Percentiles rank a stretch among this genome's conserved stretches.
phyloP scores from a whole-genome alignment of 2,329 filamentous ascomycete genomes.

The Sporothrix brunneoviolacea region DNA sequence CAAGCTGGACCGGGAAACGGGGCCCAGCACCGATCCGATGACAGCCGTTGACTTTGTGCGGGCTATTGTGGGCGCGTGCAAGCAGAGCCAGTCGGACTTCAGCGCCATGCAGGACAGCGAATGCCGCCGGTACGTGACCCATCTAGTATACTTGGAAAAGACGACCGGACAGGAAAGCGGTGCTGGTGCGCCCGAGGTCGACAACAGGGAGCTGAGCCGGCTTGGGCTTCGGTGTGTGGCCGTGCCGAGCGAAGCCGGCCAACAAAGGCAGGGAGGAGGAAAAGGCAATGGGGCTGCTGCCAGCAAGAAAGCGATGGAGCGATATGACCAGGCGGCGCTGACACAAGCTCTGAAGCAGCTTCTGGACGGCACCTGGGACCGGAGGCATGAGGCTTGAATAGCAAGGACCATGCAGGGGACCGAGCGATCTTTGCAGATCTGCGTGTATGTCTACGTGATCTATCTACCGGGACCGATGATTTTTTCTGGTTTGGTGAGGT shows the following conservation, averaged over 20 bases:
- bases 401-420: not conserved
- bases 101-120: slow-evolving; percentile 32
- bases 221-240: slow-evolving; percentile 72
- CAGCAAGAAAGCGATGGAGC: not conserved
- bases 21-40: slow-evolving; percentile 58
- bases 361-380: slow-evolving; percentile 3
- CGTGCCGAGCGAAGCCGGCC: slow-evolving; percentile 55
- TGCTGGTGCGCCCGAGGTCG: slow-evolving; percentile 56
- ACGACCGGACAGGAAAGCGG: too few species aligned
- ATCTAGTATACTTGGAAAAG: slow-evolving; percentile 73
- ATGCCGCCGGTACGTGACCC: slow-evolving; percentile 68
- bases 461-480: too few species aligned
- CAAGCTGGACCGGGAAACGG: slow-evolving; percentile 78
- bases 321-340: slow-evolving; percentile 12
- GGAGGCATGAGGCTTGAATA: not conserved
- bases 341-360: not conserved
- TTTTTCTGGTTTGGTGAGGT: not conserved
- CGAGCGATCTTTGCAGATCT: not conserved
- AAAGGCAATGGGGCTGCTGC: not conserved
- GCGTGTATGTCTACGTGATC: not conserved
- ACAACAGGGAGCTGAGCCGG: slow-evolving; percentile 53
- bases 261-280: slow-evolving; percentile 30
- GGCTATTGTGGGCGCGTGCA: slow-evolving; percentile 69
- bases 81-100: slow-evolving; percentile 53
- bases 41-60: slow-evolving; percentile 74